These are phyloP conservation scores for Margaritispora aquatica DNA, from an alignment of 495 filamentous ascomycete species.

Conservation along the genomic window DNA sequence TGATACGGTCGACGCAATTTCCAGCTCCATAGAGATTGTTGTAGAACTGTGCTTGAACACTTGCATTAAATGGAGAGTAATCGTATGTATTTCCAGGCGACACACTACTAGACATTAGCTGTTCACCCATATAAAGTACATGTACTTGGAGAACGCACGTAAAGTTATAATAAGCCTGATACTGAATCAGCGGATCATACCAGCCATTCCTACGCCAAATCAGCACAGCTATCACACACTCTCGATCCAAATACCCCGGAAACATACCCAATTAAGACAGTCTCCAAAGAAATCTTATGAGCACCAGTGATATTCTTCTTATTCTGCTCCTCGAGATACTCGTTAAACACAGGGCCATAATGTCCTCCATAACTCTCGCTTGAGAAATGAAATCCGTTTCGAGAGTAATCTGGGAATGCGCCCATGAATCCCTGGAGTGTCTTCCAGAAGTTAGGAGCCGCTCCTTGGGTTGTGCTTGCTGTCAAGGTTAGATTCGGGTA, in stretches of 20 bases:
- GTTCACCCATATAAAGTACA: neutral
- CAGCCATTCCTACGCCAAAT: slow-evolving; percentile 38
- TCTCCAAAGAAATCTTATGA: slow-evolving; percentile 46
- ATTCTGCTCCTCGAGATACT: slow-evolving; percentile 64
- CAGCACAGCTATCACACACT: slow-evolving; percentile 1
- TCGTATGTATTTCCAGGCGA: slow-evolving; percentile 52
- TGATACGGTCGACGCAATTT: slow-evolving; percentile 56
- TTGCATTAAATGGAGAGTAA: slow-evolving; percentile 43
- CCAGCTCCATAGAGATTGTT: slow-evolving; percentile 55
- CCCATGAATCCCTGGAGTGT: slow-evolving; percentile 59
- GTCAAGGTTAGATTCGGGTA: slow-evolving; percentile 43
- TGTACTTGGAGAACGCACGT: slow-evolving; percentile 21
- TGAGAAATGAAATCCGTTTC: slow-evolving; percentile 50
- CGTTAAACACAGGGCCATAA: slow-evolving; percentile 58
- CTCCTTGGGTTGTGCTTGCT: slow-evolving; percentile 45
- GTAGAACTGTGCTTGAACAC: slow-evolving; percentile 42
- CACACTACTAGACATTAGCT: slow-evolving; percentile 22
- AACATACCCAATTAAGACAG: slow-evolving; percentile 42
- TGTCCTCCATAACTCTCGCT: slow-evolving; percentile 61
- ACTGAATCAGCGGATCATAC: slow-evolving; percentile 55
- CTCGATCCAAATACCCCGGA: slow-evolving; percentile 25
- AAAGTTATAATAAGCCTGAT: slow-evolving; percentile 60
- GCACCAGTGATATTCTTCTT: slow-evolving; percentile 41
- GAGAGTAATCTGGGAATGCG: slow-evolving; percentile 53
- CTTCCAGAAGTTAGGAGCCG: slow-evolving; percentile 54